Base-by-base conservation (phyloP, 2,329 filamentous ascomycete species). In the Phialophora expanda region DNA sequence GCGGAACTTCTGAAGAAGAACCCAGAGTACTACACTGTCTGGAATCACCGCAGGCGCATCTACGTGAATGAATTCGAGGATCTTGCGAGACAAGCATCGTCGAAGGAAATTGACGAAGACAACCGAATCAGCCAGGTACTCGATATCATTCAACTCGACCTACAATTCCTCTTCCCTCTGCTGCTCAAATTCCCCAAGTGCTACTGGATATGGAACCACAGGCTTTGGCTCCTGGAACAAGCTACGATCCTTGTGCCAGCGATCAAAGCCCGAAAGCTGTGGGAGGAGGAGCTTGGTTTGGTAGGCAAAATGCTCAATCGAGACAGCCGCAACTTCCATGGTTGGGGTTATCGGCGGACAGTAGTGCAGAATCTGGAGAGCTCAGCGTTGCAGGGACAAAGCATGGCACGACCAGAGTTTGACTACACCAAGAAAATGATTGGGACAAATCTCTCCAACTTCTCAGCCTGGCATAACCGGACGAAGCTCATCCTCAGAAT, bases 141-240 rank as follows among this genome's bases (percentile, higher is more conserved):
- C 50, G 80, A 87, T 2, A 75, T 89, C 34, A 84, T 98, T 67
- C 85, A 86, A 55, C 82, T 85, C 62, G 95, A 99, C 76, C 83
- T 99, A 38, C 81, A 82, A 56, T 97, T 97, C 75, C 89, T 94
- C 38, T 86, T 97, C 48, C 91, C 92, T 0, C 84, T 99, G 22
- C 85, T 99, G 57, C 85, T 91, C 70, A 87, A 92, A 71, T 94
- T 88, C 71, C 95, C 95, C 6, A 99, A 99, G 78, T 98, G 95
- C 83, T 99, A 99, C 81, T 98, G 95, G 94, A 94, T 99, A 74
- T 99, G 95, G 95, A 96, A 97, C 73, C 94, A 97, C 78, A 89
- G 95, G 30, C 80, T 90, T 54, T 99, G 95, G 93, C 82, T 94
- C 2, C 82, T 99, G 14, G 82, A 89, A 62, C 86, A 92, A 76